A percentile compares a stretch with the other conserved stretches of the same genome.
Conservation (phyloP, 2,329 filamentous ascomycete species). For the Westerdykella ornata region DNA sequence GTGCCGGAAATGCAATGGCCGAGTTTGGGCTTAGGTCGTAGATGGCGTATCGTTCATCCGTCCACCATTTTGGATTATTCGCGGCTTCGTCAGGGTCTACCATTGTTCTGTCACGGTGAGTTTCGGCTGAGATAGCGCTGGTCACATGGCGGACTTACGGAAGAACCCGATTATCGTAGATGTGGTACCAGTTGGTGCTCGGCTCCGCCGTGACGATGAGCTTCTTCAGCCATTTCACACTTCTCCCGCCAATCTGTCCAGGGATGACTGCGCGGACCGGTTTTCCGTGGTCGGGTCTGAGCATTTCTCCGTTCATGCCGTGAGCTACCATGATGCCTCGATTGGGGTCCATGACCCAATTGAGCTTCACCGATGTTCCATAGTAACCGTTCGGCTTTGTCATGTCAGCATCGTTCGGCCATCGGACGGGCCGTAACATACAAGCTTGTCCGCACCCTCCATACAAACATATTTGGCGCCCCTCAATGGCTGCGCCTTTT, state of each 20-base stretch:
- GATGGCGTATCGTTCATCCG: slow-evolving; percentile 83
- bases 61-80: slow-evolving; percentile 70
- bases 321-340: slow-evolving; percentile 80
- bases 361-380: slow-evolving; percentile 79
- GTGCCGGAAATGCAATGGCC: slow-evolving; percentile 70
- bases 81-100: slow-evolving; percentile 74
- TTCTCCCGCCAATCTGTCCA: slow-evolving; percentile 84
- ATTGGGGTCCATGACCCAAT: slow-evolving; percentile 79
- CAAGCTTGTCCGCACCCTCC: slow-evolving; percentile 77
- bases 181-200: slow-evolving; percentile 92
- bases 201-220: slow-evolving; percentile 71
- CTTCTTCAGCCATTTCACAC: slow-evolving; percentile 85
- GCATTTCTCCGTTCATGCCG: slow-evolving; percentile 79
- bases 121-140: neutral
- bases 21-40: slow-evolving; percentile 88
- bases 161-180: slow-evolving; percentile 85
- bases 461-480: slow-evolving; percentile 80
- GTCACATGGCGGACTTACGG: slow-evolving; percentile 46
- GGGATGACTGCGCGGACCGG: slow-evolving; percentile 78
- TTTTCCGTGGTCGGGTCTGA: slow-evolving; percentile 79
- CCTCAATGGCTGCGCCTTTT: slow-evolving; percentile 59
- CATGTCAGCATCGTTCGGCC: slow-evolving; percentile 8
- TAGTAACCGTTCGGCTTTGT: slow-evolving; percentile 73
- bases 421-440: slow-evolving; percentile 21
- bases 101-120: slow-evolving; percentile 52